Percentiles rank a stretch among this genome's conserved stretches.
Conservation (phyloP, 2,329 filamentous ascomycete genomes). For the Bipolaris sorokiniana region DNA sequence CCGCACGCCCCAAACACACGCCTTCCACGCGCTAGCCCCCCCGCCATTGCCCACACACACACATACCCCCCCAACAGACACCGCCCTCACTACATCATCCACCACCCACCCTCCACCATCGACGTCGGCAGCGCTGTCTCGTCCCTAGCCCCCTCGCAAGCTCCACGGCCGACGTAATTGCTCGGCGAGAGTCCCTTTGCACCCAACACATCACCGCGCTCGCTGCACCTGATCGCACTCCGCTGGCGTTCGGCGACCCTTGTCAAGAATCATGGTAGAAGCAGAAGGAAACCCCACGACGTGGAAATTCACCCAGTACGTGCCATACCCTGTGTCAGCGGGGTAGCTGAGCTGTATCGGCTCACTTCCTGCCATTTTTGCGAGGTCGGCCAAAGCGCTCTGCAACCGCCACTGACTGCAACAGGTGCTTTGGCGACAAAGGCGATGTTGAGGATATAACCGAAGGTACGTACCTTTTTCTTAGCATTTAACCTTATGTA, state of each 20-base stretch:
- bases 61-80: slow-evolving; percentile 21
- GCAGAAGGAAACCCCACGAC: slow-evolving; percentile 91
- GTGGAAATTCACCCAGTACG: slow-evolving; percentile 99
- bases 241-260: slow-evolving; percentile 16
- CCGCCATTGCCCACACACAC: slow-evolving; percentile 28
- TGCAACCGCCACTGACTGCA: slow-evolving; percentile 30
- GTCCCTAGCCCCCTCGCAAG: slow-evolving; percentile 20
- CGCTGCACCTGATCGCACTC: slow-evolving; percentile 21
- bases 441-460: slow-evolving; percentile 99
- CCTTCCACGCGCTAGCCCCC: slow-evolving; percentile 19
- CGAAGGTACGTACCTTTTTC: slow-evolving; percentile 68
- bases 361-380: background rate
- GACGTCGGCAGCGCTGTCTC: slow-evolving; percentile 39
- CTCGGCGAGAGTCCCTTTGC: slow-evolving; percentile 2
- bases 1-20: slow-evolving; percentile 10
- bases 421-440: slow-evolving; percentile 98
- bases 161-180: slow-evolving; percentile 19
- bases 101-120: slow-evolving; percentile 31
- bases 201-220: slow-evolving; percentile 18
- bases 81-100: slow-evolving; percentile 38
- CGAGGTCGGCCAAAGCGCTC: background rate
- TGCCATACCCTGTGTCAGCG: slow-evolving; percentile 10
- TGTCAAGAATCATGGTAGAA: slow-evolving; percentile 82
- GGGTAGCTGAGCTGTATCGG: background rate
- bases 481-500: slow-evolving; percentile 2